Evolutionary conservation across 2,329 filamentous ascomycete species (phyloP).

Genomic region (Mycosphaerella sp.): DNA sequence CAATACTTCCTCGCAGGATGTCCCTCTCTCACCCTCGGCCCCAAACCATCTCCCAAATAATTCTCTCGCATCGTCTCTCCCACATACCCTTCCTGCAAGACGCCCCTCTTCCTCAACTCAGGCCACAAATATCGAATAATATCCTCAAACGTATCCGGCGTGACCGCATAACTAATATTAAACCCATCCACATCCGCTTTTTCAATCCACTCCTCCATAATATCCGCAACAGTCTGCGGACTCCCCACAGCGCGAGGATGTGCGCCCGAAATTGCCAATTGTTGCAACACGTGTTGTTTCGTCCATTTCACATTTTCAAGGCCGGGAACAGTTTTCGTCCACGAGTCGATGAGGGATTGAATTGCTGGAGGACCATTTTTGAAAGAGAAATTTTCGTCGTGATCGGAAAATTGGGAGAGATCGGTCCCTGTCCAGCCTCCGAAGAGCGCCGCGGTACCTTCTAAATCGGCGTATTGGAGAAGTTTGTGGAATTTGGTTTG

Average conservation of each 20-base stretch:
- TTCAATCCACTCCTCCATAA: conserved; percentile 41
- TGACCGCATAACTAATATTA: conserved; percentile 41
- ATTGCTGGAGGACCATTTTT: conserved; percentile 34
- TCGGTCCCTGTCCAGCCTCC: conserved; percentile 45
- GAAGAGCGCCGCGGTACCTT: conserved; percentile 42
- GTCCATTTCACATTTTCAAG: conserved; percentile 41
- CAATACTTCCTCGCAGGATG: conserved; percentile 24
- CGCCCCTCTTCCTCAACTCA: conserved; percentile 33
- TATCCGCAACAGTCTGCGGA: conserved; percentile 41
- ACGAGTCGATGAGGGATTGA: conserved; percentile 41
- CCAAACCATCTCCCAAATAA: conserved; percentile 26
- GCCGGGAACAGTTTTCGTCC: conserved; percentile 40
- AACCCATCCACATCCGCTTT: conserved; percentile 42
- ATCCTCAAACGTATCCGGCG: conserved; percentile 38
- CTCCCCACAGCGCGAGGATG: conserved; percentile 36
- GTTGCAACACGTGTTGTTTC: conserved; percentile 40
- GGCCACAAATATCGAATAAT: conserved; percentile 35
- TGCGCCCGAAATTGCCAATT: conserved; percentile 40
- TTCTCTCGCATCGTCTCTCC: conserved; percentile 28
- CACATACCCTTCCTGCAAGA: conserved; percentile 30
- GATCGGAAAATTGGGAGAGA: conserved; percentile 38
- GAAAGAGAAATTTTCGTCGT: conserved; percentile 44
- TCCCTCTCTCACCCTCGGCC: conserved; percentile 22
- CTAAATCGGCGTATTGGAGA: conserved; percentile 40
- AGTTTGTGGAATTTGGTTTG: conserved; percentile 40